Percentiles rank a stretch among this genome's conserved stretches.
These are phyloP conservation scores for Infundibulicybe gibba DNA, from an alignment of 768 basidiomycete species.

Conservation along the genomic window DNA sequence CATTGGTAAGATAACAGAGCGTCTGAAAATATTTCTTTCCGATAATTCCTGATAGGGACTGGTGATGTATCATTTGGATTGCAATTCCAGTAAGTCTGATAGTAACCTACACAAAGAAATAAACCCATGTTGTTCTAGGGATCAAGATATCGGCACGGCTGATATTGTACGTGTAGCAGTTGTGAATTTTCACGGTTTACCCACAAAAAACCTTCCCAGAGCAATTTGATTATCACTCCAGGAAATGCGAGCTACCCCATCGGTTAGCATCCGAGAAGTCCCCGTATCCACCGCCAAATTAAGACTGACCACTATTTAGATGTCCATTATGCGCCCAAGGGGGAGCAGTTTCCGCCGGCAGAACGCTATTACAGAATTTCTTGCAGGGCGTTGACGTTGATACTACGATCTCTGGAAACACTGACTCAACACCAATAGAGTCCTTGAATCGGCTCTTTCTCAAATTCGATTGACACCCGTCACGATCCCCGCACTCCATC, in stretches of 20 bases:
- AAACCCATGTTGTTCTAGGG: constrained; percentile 22
- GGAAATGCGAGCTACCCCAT: constrained; percentile 56
- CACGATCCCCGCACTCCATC: constrained; percentile 59
- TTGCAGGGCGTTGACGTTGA: constrained; percentile 58
- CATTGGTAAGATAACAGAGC: constrained; percentile 26
- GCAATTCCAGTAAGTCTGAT: constrained; percentile 43
- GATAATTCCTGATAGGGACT: constrained; percentile 40
- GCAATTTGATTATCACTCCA: constrained; percentile 53
- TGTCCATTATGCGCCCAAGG: constrained; percentile 63
- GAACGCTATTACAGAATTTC: constrained; percentile 58
- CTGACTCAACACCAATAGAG: constrained; percentile 51
- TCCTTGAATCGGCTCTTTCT: constrained; percentile 58
- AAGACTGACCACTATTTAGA: constrained; percentile 24
- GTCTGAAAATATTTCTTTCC: constrained; percentile 6
- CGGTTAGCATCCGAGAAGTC: constrained; percentile 22
- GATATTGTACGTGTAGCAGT: constrained; percentile 37
- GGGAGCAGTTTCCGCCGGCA: constrained; percentile 48
- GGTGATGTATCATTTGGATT: constrained; percentile 64
- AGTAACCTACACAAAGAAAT: not conserved
- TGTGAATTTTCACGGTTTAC: not conserved
- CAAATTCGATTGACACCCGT: constrained; percentile 58
- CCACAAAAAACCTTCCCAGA: constrained; percentile 25
- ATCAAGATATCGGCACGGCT: constrained; percentile 53
- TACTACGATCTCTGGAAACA: constrained; percentile 53
- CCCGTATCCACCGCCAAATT: not conserved